Percentiles rank a stretch among this genome's conserved stretches.
Evolutionary conservation across 371 early-diverging fungal species (phyloP).

Genomic region (Apophysomyces trapeziformis): DNA sequence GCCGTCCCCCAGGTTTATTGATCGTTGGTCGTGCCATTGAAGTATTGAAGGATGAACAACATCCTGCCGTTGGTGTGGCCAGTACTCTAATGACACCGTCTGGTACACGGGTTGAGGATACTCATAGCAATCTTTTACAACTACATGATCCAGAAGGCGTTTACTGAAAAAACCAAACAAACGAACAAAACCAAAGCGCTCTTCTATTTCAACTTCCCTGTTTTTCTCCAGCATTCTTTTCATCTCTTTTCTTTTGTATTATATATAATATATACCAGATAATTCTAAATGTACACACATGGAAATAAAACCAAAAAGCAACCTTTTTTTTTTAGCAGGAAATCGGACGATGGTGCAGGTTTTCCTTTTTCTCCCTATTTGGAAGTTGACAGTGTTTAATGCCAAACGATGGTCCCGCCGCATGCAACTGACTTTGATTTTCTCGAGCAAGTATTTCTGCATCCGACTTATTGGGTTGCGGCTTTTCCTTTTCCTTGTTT

Average conservation of each 20-base stretch:
- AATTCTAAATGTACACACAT: too few relatives aligned
- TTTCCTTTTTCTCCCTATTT: too few relatives aligned
- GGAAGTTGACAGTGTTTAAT: too few relatives aligned
- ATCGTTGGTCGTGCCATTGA: conserved; percentile 67
- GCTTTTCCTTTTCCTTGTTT: not conserved
- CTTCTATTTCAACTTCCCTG: not conserved
- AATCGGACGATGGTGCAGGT: too few relatives aligned
- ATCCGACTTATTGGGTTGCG: not conserved
- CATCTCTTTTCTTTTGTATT: not conserved
- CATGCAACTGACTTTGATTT: too few relatives aligned
- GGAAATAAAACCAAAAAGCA: too few relatives aligned
- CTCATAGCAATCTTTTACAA: conserved; percentile 27
- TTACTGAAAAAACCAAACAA: conserved; percentile 19
- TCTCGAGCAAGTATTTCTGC: too few relatives aligned
- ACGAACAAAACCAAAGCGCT: not conserved
- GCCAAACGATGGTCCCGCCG: too few relatives aligned
- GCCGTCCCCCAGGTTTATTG: conserved; percentile 77
- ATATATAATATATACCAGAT: too few relatives aligned
- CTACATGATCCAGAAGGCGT: conserved; percentile 53
- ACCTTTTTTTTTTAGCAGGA: too few relatives aligned
- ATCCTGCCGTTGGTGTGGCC: conserved; percentile 39
- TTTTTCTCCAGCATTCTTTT: not conserved
- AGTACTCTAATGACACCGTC: conserved; percentile 26
- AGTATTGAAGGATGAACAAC: conserved; percentile 45
- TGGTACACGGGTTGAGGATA: conserved; percentile 6